phyloP scores from a whole-genome alignment of 345 rosid species.

The Lepidium aucheri region DNA sequence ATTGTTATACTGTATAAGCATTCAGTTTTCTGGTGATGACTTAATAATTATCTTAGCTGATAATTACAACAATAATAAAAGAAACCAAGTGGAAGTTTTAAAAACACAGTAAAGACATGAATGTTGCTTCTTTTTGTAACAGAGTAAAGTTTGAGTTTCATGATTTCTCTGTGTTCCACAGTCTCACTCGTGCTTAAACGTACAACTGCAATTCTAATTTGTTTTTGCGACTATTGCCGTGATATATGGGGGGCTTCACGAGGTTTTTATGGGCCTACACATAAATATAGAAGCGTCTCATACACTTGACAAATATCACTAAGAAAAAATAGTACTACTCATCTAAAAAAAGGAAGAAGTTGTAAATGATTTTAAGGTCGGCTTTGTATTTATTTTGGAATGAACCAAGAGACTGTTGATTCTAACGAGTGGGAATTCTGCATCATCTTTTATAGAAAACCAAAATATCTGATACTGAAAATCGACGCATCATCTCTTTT shows the following conservation, averaged over 20 bases:
- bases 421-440: no score
- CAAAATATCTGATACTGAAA: no score
- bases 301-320: not conserved
- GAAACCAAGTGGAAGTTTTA: not conserved
- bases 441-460: no score
- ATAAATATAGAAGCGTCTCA: not conserved
- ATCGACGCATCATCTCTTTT: no score
- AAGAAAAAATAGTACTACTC: not conserved
- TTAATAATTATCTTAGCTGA: not conserved
- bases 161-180: not conserved
- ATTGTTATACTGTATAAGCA: not conserved
- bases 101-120: not conserved
- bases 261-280: not conserved
- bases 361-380: not conserved
- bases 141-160: not conserved
- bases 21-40: not conserved
- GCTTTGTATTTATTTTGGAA: no score
- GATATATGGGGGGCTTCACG: not conserved
- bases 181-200: not conserved
- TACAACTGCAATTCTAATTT: not conserved
- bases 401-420: no score
- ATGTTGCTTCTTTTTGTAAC: no score
- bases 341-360: not conserved
- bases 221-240: not conserved
- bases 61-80: not conserved